These are phyloP conservation scores for Corymbia calophylla DNA, from an alignment of 441 rosid genomes.

Conservation along the genomic window DNA sequence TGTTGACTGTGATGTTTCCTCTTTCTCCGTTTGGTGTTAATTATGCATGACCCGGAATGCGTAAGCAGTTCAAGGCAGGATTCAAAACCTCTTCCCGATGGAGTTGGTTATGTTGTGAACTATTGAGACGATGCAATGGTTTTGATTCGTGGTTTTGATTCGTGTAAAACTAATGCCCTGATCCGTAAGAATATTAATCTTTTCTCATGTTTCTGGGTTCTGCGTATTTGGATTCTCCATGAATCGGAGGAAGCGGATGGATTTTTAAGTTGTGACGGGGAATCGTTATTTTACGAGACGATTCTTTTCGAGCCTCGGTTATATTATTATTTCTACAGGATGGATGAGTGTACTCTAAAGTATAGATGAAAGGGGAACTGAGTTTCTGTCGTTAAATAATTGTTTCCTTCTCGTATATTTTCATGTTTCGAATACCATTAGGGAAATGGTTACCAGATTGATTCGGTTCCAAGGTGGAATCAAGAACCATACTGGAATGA, in stretches of 20 bases:
- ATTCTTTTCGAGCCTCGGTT: too few relatives aligned
- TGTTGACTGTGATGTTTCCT: neutral
- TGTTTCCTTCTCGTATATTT: neutral
- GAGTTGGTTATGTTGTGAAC: neutral
- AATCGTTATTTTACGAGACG: neutral
- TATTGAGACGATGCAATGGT: neutral
- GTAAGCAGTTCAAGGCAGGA: neutral
- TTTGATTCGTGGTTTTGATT: neutral
- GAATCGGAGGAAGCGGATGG: neutral
- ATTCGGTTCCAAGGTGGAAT: too few relatives aligned
- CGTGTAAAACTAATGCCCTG: neutral
- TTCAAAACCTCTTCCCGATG: neutral
- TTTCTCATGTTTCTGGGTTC: neutral
- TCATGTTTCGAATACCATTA: neutral
- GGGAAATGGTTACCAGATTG: neutral
- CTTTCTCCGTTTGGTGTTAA: neutral
- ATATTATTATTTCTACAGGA: neutral
- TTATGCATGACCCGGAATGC: neutral
- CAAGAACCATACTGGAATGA: too few relatives aligned
- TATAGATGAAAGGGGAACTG: neutral
- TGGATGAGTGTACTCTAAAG: neutral
- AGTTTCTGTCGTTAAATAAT: neutral
- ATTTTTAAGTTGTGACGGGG: neutral
- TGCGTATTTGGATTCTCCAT: neutral
- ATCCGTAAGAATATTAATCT: neutral